These are phyloP conservation scores for Sphagnum tenellum DNA, from an alignment of 225 moss, liverwort and hornwort genomes.

Conservation along the genomic window DNA sequence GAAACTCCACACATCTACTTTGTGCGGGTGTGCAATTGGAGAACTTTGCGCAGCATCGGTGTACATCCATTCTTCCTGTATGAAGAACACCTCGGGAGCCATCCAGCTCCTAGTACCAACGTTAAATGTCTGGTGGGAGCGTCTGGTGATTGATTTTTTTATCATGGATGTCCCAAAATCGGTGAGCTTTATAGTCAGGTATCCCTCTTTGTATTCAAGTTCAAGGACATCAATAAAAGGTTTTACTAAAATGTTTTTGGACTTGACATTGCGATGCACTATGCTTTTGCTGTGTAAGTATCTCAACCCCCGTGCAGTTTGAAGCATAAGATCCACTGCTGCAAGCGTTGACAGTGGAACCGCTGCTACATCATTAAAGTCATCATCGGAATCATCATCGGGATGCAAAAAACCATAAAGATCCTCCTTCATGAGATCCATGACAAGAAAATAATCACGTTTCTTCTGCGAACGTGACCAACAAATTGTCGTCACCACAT, in stretches of 20 bases:
- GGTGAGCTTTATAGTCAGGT: conserved; percentile 6
- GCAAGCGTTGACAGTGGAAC: conserved; percentile 1
- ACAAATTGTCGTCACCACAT: conserved; percentile 13
- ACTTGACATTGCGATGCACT: conserved; percentile 16
- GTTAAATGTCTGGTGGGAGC: background rate
- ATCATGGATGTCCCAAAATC: conserved; percentile 13
- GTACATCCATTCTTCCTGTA: too few relatives aligned
- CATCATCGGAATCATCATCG: too few relatives aligned
- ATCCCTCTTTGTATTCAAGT: background rate
- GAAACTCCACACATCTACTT: conserved; percentile 14
- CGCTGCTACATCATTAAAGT: too few relatives aligned
- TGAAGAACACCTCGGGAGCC: conserved; percentile 13
- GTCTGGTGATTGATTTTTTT: background rate
- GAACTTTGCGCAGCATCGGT: background rate
- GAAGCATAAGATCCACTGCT: conserved; percentile 19
- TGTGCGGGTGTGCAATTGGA: background rate
- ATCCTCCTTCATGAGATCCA: conserved; percentile 19
- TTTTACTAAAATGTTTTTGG: conserved; percentile 5
- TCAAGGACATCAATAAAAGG: background rate
- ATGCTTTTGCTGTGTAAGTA: conserved; percentile 8
- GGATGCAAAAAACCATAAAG: background rate
- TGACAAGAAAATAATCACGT: background rate
- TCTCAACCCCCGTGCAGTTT: conserved; percentile 10
- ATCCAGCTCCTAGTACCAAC: conserved; percentile 8
- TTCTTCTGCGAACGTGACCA: conserved; percentile 1